phyloP scores from a whole-genome alignment of 208 protist genomes.

The Histomonas meleagridis region DNA sequence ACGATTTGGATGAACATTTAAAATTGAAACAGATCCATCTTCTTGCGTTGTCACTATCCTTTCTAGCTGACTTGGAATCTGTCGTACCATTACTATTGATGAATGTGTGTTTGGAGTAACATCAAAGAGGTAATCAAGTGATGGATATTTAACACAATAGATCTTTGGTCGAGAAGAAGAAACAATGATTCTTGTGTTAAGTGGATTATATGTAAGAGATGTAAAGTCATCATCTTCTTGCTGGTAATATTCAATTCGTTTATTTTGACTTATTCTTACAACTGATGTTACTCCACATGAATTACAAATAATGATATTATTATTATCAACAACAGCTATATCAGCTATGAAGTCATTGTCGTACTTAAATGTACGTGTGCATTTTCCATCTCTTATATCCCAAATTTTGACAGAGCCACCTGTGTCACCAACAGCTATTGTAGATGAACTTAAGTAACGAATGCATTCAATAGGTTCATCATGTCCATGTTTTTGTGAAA shows the following conservation, averaged over 20 bases:
- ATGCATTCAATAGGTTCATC: neutral
- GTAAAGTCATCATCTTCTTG: neutral
- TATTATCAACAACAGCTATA: conserved; percentile 9
- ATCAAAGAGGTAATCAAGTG: neutral
- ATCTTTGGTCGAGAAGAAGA: neutral
- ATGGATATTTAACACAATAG: neutral
- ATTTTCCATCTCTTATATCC: neutral
- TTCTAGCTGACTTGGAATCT: neutral
- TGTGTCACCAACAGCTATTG: neutral
- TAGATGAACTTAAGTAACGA: neutral
- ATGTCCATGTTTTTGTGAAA: neutral
- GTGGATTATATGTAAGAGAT: neutral
- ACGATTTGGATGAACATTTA: neutral
- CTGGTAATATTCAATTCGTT: neutral
- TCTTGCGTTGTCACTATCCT: neutral
- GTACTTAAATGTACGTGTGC: neutral
- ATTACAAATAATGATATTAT: neutral
- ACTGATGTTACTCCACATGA: neutral
- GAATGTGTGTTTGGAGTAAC: neutral
- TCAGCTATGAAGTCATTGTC: neutral
- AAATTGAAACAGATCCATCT: neutral
- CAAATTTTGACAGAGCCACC: neutral
- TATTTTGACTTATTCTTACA: neutral
- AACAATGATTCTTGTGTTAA: neutral
- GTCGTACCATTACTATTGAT: neutral